Conservation (phyloP, 2,329 filamentous ascomycete species). For the Zalaria sp. region DNA sequence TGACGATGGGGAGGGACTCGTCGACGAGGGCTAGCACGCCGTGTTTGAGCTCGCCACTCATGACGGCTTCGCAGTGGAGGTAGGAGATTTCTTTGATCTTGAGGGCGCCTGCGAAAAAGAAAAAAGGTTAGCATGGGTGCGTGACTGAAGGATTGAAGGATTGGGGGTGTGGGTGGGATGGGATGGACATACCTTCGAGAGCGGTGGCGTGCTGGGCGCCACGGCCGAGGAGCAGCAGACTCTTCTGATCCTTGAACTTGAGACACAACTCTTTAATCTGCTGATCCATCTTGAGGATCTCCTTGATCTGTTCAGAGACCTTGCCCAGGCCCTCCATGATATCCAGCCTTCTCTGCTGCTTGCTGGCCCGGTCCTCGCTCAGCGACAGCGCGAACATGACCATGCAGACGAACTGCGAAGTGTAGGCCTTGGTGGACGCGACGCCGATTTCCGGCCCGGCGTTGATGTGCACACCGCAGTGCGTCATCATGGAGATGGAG, state of each 20-base stretch:
- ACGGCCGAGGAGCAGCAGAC: conserved; percentile 79
- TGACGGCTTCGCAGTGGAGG: conserved; percentile 98
- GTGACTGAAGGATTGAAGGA: too few species aligned
- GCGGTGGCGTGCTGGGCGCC: conserved; percentile 95
- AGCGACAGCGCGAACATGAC: conserved; percentile 98
- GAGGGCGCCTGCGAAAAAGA: conserved; percentile 47
- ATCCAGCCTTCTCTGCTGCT: conserved; percentile 79
- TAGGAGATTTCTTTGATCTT: conserved; percentile 99
- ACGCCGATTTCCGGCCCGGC: conserved; percentile 98
- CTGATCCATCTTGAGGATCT: conserved; percentile 81
- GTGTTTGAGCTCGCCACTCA: conserved; percentile 99
- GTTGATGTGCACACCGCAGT: conserved; percentile 99
- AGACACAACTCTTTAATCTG: conserved; percentile 89
- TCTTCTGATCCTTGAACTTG: conserved; percentile 97
- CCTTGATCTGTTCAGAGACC: conserved; percentile 81
- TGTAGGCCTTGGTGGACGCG: conserved; percentile 98
- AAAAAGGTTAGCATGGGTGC: conserved; percentile 13
- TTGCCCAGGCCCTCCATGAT: conserved; percentile 88
- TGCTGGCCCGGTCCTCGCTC: conserved; percentile 91
- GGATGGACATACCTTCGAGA: conserved; percentile 52
- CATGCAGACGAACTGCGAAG: conserved; percentile 98
- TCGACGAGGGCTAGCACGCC: conserved; percentile 94
- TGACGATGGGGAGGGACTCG: conserved; percentile 97
- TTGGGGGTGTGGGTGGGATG: background rate
- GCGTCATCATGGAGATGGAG: conserved; percentile 94